Percentiles rank a stretch among this genome's conserved stretches.
phyloP scores from a whole-genome alignment of 306 rosid species.

The Glycine tomentella region DNA sequence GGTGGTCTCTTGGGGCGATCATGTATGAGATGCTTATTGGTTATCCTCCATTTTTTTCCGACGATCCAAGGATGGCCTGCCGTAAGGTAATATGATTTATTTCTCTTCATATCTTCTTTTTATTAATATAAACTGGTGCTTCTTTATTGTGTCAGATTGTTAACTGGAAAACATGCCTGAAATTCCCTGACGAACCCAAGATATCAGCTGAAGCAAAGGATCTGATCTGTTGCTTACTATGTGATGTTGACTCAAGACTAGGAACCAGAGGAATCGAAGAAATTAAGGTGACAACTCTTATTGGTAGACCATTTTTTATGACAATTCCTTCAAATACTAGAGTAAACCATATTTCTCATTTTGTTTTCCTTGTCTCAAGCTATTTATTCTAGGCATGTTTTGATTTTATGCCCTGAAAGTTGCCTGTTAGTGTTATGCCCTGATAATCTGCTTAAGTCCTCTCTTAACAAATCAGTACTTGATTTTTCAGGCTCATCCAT shows the following conservation, averaged over 20 bases:
- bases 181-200: slow-evolving; percentile 93
- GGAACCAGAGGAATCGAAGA: slow-evolving; percentile 93
- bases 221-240: slow-evolving; percentile 81
- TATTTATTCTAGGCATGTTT: slow-evolving; percentile 12
- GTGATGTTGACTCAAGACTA: slow-evolving; percentile 92
- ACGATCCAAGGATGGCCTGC: slow-evolving; percentile 97
- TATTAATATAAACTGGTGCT: slow-evolving; percentile 26
- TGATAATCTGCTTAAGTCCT: slow-evolving; percentile 24
- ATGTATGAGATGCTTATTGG: slow-evolving; percentile 99
- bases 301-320: slow-evolving; percentile 32
- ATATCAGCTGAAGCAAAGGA: slow-evolving; percentile 86
- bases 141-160: slow-evolving; percentile 72
- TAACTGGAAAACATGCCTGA: slow-evolving; percentile 95
- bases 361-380: slow-evolving; percentile 34
- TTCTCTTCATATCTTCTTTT: slow-evolving; percentile 40
- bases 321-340: slow-evolving; percentile 26
- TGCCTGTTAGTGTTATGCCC: slow-evolving; percentile 31
- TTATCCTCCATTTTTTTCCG: slow-evolving; percentile 98
- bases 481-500: slow-evolving; percentile 87
- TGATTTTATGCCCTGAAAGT: slow-evolving; percentile 21
- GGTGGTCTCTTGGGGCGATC: slow-evolving; percentile 99
- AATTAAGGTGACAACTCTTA: slow-evolving; percentile 74
- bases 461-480: slow-evolving; percentile 24
- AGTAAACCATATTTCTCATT: slow-evolving; percentile 7
- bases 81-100: slow-evolving; percentile 76